Evolutionary conservation across 805 yeast genomes (phyloP).

Genomic region (Lachancea sp.): DNA sequence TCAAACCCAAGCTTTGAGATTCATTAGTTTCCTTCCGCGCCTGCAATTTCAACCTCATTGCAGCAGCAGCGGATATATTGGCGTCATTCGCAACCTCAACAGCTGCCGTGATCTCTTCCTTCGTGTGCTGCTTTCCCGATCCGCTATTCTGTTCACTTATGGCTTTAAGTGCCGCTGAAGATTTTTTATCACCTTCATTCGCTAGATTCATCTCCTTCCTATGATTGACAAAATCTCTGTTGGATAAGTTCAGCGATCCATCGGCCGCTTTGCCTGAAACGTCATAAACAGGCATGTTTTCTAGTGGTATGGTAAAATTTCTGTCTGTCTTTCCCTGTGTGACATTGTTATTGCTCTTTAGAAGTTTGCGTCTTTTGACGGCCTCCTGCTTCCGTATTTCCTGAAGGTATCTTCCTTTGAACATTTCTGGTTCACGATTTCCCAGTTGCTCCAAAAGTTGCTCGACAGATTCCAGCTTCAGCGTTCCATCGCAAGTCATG

Average conservation of each 20-base stretch:
- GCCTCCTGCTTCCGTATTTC: constrained; percentile 66
- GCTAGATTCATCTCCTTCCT: constrained; percentile 60
- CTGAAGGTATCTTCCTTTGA: constrained; percentile 58
- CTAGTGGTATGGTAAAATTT: constrained; percentile 64
- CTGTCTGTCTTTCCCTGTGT: constrained; percentile 63
- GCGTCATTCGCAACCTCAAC: constrained; percentile 34
- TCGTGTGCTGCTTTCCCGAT: constrained; percentile 22
- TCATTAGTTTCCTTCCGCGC: constrained; percentile 22
- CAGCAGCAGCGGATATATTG: constrained; percentile 42
- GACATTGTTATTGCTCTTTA: constrained; percentile 42
- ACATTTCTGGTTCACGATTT: constrained; percentile 69
- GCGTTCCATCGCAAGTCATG: constrained; percentile 83
- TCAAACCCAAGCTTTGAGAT: constrained; percentile 9
- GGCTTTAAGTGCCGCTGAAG: constrained; percentile 54
- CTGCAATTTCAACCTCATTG: constrained; percentile 34
- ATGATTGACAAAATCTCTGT: constrained; percentile 63
- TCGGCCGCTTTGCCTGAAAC: constrained; percentile 67
- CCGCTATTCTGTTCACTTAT: constrained; percentile 31
- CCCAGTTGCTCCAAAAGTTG: constrained; percentile 58
- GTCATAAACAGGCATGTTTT: constrained; percentile 70
- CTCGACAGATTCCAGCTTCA: constrained; percentile 74
- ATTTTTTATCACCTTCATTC: constrained; percentile 60
- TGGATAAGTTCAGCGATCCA: constrained; percentile 58
- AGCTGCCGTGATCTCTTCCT: constrained; percentile 27
- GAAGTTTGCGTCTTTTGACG: constrained; percentile 50